A percentile compares a stretch with the other conserved stretches of the same genome.
phyloP scores from a whole-genome alignment of 345 rosid genomes.

The Excoecaria cochinchinensis region DNA sequence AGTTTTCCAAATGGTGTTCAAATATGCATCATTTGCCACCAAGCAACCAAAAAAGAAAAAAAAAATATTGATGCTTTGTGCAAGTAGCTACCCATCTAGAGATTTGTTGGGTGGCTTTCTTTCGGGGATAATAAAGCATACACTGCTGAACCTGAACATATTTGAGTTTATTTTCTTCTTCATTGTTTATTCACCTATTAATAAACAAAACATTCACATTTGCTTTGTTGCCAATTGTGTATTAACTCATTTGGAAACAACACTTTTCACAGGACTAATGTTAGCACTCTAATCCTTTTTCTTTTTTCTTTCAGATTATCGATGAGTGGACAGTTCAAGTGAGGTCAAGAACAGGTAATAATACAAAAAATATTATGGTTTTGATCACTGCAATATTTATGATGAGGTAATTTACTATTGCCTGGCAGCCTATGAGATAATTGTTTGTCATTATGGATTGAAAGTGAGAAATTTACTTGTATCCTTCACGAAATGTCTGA shows the following conservation, averaged over 20 bases:
- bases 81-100: conserved; percentile 8
- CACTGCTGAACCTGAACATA: background rate
- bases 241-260: background rate
- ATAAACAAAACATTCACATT: background rate
- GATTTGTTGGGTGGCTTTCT: conserved; percentile 22
- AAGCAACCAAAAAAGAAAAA: conserved; percentile 40
- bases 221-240: no score
- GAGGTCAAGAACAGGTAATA: conserved; percentile 62
- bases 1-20: conserved; percentile 48
- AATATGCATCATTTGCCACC: conserved; percentile 56
- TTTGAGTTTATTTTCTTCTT: background rate
- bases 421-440: background rate
- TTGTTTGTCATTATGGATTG: background rate
- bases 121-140: conserved; percentile 17
- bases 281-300: background rate
- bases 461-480: background rate
- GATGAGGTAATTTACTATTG: background rate
- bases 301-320: conserved; percentile 46
- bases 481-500: background rate
- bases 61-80: conserved; percentile 16
- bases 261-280: background rate
- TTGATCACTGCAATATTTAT: background rate
- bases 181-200: background rate
- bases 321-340: conserved; percentile 89
- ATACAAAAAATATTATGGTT: background rate